A percentile compares a stretch with the other conserved stretches of the same genome.
Conservation (phyloP, 352 stramenopile genomes). For the Globisporangium radiosum region DNA sequence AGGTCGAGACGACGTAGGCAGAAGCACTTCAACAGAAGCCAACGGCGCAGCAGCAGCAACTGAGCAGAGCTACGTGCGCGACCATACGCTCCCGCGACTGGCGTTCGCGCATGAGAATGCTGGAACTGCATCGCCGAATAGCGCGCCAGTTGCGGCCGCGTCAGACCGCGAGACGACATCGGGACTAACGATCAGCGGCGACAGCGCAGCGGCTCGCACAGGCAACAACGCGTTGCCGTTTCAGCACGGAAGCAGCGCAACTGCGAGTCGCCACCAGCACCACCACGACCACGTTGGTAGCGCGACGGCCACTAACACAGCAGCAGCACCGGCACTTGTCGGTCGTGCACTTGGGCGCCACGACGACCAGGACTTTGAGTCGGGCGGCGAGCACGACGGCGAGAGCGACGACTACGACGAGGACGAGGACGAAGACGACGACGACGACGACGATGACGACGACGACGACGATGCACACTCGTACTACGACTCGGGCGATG, state of each 20-base stretch:
- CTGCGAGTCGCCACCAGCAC: not conserved
- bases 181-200: conserved; percentile 8
- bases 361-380: conserved; percentile 11
- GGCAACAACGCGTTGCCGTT: not conserved
- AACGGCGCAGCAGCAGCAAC: too few species aligned
- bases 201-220: not conserved
- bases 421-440: conserved; percentile 26
- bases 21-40: too few species aligned
- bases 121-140: too few species aligned
- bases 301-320: not conserved
- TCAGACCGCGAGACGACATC: not conserved
- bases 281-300: not conserved
- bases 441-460: conserved; percentile 42
- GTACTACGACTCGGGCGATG: conserved; percentile 62
- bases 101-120: too few species aligned
- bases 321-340: not conserved
- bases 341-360: conserved; percentile 3
- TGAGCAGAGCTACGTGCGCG: too few species aligned
- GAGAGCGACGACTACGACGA: conserved; percentile 15
- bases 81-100: too few species aligned
- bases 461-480: conserved; percentile 26
- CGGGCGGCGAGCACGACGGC: conserved; percentile 12
- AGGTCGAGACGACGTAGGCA: too few species aligned
- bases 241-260: not conserved
- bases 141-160: not conserved